Evolutionary conservation across 2,329 filamentous ascomycete species (phyloP).

Genomic region (Diplocarpon rosae): DNA sequence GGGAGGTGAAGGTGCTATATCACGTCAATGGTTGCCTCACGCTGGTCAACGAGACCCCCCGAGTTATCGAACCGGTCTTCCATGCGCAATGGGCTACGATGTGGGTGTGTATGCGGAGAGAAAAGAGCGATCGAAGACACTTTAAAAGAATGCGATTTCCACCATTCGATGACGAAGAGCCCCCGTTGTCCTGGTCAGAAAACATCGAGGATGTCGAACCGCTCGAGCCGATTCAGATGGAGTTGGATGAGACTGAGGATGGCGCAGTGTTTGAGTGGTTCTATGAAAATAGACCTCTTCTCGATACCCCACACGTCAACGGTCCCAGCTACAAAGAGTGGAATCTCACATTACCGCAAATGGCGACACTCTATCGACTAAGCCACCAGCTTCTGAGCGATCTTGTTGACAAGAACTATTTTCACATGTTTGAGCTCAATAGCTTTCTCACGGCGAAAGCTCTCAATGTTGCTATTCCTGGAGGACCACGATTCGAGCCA

Average conservation of each 20-base stretch:
- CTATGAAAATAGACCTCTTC: slow-evolving; percentile 83
- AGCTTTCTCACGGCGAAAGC: slow-evolving; percentile 95
- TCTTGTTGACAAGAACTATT: slow-evolving; percentile 92
- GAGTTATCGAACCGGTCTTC: slow-evolving; percentile 95
- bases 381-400: slow-evolving; percentile 87
- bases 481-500: slow-evolving; percentile 91
- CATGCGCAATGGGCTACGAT: slow-evolving; percentile 99
- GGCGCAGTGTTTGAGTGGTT: slow-evolving; percentile 91
- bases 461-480: slow-evolving; percentile 93
- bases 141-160: slow-evolving; percentile 99
- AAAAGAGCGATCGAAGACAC: slow-evolving; percentile 89
- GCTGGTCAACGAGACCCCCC: slow-evolving; percentile 88
- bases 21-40: slow-evolving; percentile 97
- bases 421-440: slow-evolving; percentile 91
- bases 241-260: slow-evolving; percentile 90
- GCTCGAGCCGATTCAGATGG: slow-evolving; percentile 95
- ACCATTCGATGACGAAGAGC: slow-evolving; percentile 97
- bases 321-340: slow-evolving; percentile 93
- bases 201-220: slow-evolving; percentile 99
- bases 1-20: slow-evolving; percentile 95
- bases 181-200: slow-evolving; percentile 93
- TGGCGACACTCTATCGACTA: slow-evolving; percentile 88
- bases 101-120: slow-evolving; percentile 97
- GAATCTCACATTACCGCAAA: slow-evolving; percentile 88
- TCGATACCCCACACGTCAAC: slow-evolving; percentile 89